Evolutionary conservation across 176 grass and related monocot genomes (phyloP).

Genomic region (Ampelocalamus luodianensis): DNA sequence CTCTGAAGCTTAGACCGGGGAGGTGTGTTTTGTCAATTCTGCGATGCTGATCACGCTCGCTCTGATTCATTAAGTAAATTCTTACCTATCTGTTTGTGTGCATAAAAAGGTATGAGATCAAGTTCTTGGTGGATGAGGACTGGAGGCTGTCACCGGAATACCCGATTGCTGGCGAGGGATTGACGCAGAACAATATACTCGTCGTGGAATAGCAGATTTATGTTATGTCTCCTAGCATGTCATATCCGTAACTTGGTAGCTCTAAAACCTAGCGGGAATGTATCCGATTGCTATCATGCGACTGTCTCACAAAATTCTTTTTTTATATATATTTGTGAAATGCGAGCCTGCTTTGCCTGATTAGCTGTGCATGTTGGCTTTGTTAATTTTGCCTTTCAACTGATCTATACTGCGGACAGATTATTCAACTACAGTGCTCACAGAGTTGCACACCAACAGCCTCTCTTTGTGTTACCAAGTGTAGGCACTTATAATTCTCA

Average conservation of each 20-base stretch:
- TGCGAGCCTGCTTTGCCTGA: not conserved
- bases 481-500: not conserved
- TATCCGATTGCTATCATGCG: not conserved
- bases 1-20: slow-evolving; percentile 84
- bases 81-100: slow-evolving; percentile 2
- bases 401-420: too few species aligned
- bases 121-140: slow-evolving; percentile 90
- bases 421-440: too few species aligned
- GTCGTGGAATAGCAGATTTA: slow-evolving; percentile 48
- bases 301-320: not conserved
- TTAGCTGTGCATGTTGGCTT: slow-evolving; percentile 4
- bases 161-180: slow-evolving; percentile 66
- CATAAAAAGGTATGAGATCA: slow-evolving; percentile 84
- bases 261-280: not conserved
- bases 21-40: slow-evolving; percentile 58
- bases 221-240: not conserved
- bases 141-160: slow-evolving; percentile 82
- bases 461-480: too few species aligned
- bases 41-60: not conserved
- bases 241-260: not conserved
- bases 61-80: slow-evolving; percentile 19
- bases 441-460: too few species aligned
- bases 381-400: too few species aligned
- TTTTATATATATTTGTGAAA: slow-evolving; percentile 42
- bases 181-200: slow-evolving; percentile 74